Percentiles rank a stretch among this genome's conserved stretches.
Evolutionary conservation across 495 filamentous ascomycete species (phyloP).

Genomic region (Hypoxylon lenormandii): DNA sequence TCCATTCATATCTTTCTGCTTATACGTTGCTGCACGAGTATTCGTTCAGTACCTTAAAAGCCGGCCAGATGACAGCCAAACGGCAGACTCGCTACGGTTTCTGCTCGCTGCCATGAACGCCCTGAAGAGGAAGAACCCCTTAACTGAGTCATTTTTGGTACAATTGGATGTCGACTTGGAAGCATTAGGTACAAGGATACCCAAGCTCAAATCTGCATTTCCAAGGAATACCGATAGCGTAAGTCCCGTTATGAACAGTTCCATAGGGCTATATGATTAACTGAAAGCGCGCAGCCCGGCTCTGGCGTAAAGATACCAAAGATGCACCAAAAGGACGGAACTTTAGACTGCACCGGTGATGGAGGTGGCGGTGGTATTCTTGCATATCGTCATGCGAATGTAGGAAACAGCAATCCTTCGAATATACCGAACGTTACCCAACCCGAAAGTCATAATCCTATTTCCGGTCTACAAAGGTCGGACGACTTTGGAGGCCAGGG

Average conservation of each 20-base stretch:
- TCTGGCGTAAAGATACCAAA: slow-evolving; percentile 29
- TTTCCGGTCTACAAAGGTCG: slow-evolving; percentile 20
- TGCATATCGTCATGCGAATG: slow-evolving; percentile 53
- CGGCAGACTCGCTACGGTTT: slow-evolving; percentile 86
- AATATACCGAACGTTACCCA: slow-evolving; percentile 48
- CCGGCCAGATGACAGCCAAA: slow-evolving; percentile 83
- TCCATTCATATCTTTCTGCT: slow-evolving; percentile 92
- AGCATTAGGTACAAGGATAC: slow-evolving; percentile 67
- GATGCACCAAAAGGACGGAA: slow-evolving; percentile 10
- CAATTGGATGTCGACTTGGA: slow-evolving; percentile 94
- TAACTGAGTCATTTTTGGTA: slow-evolving; percentile 94
- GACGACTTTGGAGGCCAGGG: slow-evolving; percentile 44
- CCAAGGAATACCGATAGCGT: slow-evolving; percentile 64
- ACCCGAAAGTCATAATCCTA: slow-evolving; percentile 42
- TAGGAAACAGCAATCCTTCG: slow-evolving; percentile 46
- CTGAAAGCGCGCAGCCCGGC: slow-evolving; percentile 35
- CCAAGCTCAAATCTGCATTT: slow-evolving; percentile 65
- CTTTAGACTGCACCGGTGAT: slow-evolving; percentile 4
- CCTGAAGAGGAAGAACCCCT: slow-evolving; percentile 85
- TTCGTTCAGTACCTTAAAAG: slow-evolving; percentile 96
- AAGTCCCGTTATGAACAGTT: slow-evolving; percentile 35
- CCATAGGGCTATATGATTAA: background rate
- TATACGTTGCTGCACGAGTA: slow-evolving; percentile 93
- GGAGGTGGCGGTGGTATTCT: slow-evolving; percentile 41
- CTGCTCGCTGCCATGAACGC: slow-evolving; percentile 88